Base-by-base conservation (phyloP, 2,329 filamentous ascomycete species). In the Plectosphaerella cucumerina region DNA sequence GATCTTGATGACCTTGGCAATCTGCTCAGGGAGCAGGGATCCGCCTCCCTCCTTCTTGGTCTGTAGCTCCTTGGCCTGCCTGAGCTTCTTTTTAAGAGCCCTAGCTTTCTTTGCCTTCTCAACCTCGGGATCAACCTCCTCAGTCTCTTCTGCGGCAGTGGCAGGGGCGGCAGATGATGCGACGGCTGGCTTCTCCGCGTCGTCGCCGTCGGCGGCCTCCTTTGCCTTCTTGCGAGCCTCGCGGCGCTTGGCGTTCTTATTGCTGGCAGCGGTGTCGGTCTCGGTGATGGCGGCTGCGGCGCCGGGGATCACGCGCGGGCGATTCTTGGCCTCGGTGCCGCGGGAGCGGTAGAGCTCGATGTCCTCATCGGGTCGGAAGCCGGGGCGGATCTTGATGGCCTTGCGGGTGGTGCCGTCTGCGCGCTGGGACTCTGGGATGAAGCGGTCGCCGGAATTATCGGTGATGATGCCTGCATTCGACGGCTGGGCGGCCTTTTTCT, bases 1-100 rank as follows among this genome's bases (percentile, higher is more conserved):
- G 66, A 99, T 96, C 70, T 94, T 96, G 67, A 96, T 95, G 50
- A 99, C 90, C 74, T 99, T 99, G 60, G 93, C 91, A 57, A 97
- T 87, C 72, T 99, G 94, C 72, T 99, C 94, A 0, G 92, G 93
- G 22, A 97, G 76, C 54, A 99, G 72, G 5, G 82, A 78, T 65
- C 90, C 87, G 18, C 94, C 94, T 50, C 84, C 85, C 21, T 96
- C 89, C 69, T 96, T 96, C 78, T 96, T 97, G 62, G 85, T 86
- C 65, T 90, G 87, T 49, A 99, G 77, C 2, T 97, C 94, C 59
- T 85, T 87, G 4, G 94, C 93, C 68, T 99, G 94, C 62, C 93
- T 89, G 53, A 99, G 75, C 71, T 97, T 99, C 78, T 99, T 99
- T 67, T 87, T 89, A 43, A 97, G 73, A 62, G 90, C 95, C 57